Base-by-base conservation (phyloP, 116 monocot genomes). In the Phalaenopsis hybrid region DNA sequence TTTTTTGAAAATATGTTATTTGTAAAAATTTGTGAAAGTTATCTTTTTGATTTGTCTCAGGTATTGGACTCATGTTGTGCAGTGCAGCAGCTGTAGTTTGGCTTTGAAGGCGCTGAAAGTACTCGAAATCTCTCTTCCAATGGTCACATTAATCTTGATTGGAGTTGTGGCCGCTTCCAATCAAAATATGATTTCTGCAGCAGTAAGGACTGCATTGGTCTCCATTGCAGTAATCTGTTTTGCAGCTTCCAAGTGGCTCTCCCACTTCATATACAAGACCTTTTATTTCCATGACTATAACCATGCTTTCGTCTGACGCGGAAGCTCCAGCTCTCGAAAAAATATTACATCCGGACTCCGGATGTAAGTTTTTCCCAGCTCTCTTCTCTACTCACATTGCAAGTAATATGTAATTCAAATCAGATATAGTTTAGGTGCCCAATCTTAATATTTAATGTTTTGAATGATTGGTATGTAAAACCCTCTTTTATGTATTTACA, bases 271-370 rank as follows among this genome's bases (percentile, higher is more conserved):
- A 74, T 81, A 90, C 78, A 96, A 92, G 81, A 94, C 55, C 70
- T 96, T 96, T 79, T 94, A 96, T 75, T 96, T 85, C 82, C 96
- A 96, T 85, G 96, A 96, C 65, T 96, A 96, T 75, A 85, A 91
- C 77, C 96, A 96, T 84, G 94, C 96, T 78, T 86, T 94, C 75
- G 82, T 31, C 79, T 96, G 82, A 93, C 55, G 4, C 45, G 2
- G 6, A 44, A 5, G 25, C 65, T 23, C 65, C 65, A 65, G 65
- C 25, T 65, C 6, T 28, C 28, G 28, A 28, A 28, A 28, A 28
- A 28, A 28, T 28, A 28, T 28, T 28, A 28, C 28, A 28, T 28
- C 0, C 28, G 28, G 28, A 28, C 0, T 28, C 28, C 28, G 28
- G 28, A 28, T n/a, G n/a, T n/a, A n/a, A n/a, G n/a, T n/a, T n/a